These are phyloP conservation scores for Urostyla sp. DNA, from an alignment of 73 alveolate genomes.

Conservation along the genomic window DNA sequence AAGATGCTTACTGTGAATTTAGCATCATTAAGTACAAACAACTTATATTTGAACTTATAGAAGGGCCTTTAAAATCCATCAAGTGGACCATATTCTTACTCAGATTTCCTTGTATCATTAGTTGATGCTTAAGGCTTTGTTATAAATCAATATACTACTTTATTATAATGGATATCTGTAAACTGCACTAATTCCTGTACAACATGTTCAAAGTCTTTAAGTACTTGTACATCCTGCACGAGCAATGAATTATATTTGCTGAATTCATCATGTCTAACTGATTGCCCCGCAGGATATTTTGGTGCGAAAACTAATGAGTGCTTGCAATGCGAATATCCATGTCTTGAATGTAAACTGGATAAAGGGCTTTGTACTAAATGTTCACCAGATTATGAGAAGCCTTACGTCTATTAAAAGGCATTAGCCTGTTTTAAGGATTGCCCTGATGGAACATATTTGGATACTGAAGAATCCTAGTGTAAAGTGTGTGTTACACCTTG, in stretches of 20 bases:
- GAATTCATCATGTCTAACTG: not conserved
- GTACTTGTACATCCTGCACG: conserved; percentile 2
- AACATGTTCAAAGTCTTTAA: not conserved
- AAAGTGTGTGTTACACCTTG: conserved; percentile 1
- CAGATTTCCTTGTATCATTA: not conserved
- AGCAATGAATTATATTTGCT: not conserved
- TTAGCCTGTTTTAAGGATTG: conserved; percentile 17
- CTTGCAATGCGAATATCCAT: conserved; percentile 24
- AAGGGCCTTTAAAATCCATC: conserved; percentile 5
- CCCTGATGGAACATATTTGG: conserved; percentile 40
- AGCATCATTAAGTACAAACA: not conserved
- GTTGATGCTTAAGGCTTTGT: no score
- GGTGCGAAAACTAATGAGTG: conserved; percentile 5
- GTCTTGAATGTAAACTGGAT: conserved; percentile 15
- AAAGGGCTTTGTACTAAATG: conserved; percentile 29
- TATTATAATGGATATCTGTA: not conserved
- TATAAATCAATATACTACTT: not conserved
- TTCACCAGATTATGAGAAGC: conserved; percentile 4
- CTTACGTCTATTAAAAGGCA: conserved; percentile 20
- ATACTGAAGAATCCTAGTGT: not conserved
- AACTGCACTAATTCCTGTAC: conserved; percentile 21
- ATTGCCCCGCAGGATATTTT: conserved; percentile 6
- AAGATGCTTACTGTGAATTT: not conserved
- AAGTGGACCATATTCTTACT: conserved; percentile 30
- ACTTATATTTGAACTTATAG: not conserved